Evolutionary conservation across 345 rosid species (phyloP).

Genomic region (Reutealis trisperma): DNA sequence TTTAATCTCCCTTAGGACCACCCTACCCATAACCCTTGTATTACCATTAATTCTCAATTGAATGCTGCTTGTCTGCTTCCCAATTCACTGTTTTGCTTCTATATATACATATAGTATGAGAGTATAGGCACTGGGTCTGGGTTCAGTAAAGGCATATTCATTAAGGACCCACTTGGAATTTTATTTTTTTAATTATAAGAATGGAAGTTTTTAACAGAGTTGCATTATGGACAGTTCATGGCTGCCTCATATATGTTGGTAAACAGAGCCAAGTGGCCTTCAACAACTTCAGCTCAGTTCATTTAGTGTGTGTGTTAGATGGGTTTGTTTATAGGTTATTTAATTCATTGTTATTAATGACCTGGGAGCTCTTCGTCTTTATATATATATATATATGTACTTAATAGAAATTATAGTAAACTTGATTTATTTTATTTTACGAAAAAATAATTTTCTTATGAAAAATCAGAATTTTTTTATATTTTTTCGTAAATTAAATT

Average conservation of each 20-base stretch:
- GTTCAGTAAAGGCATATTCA: neutral
- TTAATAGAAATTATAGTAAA: too few relatives aligned
- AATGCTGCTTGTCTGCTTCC: constrained; percentile 26
- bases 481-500: too few relatives aligned
- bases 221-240: constrained; percentile 17
- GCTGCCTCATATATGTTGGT: neutral
- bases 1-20: constrained; percentile 26
- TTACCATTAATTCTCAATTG: constrained; percentile 29
- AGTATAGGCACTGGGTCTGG: neutral
- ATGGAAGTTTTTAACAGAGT: constrained; percentile 16
- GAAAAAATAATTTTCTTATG: too few relatives aligned
- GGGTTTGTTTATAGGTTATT: neutral
- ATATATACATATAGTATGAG: neutral
- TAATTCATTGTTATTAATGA: too few relatives aligned
- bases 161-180: constrained; percentile 3
- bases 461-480: too few relatives aligned
- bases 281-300: constrained; percentile 17
- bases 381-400: too few relatives aligned
- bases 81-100: constrained; percentile 3
- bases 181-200: neutral
- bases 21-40: constrained; percentile 26
- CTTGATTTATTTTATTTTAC: too few relatives aligned
- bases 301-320: constrained; percentile 20
- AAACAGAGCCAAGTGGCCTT: neutral
- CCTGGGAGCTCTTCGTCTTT: too few relatives aligned